A percentile compares a stretch with the other conserved stretches of the same genome.
Evolutionary conservation across 2,329 filamentous ascomycete species (phyloP).

Genomic region (Sphaerulina vaccinii): DNA sequence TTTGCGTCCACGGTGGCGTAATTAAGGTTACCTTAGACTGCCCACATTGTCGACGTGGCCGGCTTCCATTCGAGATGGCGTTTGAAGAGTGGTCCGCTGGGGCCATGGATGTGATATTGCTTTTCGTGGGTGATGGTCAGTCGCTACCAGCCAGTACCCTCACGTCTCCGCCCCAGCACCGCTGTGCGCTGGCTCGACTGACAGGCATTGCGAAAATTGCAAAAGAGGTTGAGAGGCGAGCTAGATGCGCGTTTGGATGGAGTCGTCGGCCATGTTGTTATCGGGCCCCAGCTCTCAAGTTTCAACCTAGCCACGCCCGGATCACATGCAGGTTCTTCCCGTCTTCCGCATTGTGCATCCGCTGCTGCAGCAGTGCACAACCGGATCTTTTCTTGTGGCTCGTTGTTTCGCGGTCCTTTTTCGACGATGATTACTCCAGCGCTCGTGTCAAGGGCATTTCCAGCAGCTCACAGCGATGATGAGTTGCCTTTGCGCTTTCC

Average conservation of each 20-base stretch:
- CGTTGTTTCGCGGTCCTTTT: conserved; percentile 6
- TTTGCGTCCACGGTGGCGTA: conserved; percentile 20
- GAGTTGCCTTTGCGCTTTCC: conserved; percentile 4
- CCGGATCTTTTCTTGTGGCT: not conserved
- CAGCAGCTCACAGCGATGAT: not conserved
- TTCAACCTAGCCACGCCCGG: conserved; percentile 1
- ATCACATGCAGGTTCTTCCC: conserved; percentile 29
- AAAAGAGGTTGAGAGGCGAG: conserved; percentile 1
- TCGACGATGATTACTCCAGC: not conserved
- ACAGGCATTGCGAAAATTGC: conserved; percentile 1
- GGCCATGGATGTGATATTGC: conserved; percentile 15
- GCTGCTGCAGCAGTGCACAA: conserved; percentile 3
- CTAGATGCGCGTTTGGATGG: not conserved
- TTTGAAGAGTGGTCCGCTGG: conserved; percentile 22
- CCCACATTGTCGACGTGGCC: conserved; percentile 32
- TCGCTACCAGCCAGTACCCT: conserved; percentile 9
- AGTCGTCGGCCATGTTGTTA: conserved; percentile 14
- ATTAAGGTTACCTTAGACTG: conserved; percentile 33
- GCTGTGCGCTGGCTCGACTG: conserved; percentile 11
- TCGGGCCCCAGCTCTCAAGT: conserved; percentile 7
- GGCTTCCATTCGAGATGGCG: conserved; percentile 30
- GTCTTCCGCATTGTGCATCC: conserved; percentile 12
- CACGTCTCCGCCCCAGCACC: not conserved
- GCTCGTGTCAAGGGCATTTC: not conserved
- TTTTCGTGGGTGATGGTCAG: conserved; percentile 11